Evolutionary conservation across 768 basidiomycete genomes (phyloP).

Genomic region (Atractiella rhizophila): DNA sequence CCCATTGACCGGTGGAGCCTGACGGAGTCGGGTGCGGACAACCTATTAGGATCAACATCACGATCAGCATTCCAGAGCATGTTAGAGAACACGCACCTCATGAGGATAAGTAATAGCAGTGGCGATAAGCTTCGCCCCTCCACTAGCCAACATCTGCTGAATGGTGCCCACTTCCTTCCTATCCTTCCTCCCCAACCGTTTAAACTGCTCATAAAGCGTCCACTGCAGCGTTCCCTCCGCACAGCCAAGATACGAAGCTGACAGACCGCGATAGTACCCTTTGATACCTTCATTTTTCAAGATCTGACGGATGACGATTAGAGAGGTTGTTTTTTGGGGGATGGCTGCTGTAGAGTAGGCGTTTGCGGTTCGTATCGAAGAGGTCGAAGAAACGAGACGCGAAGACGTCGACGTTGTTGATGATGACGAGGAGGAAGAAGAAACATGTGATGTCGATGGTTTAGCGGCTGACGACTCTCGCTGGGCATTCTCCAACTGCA

Average conservation of each 20-base stretch:
- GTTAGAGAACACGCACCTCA: constrained; percentile 35
- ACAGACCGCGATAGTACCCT: constrained; percentile 85
- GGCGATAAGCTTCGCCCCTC: constrained; percentile 76
- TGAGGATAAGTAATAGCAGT: constrained; percentile 93
- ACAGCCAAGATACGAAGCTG: constrained; percentile 82
- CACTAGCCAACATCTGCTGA: constrained; percentile 69
- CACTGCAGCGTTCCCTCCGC: constrained; percentile 93
- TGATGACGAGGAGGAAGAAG: background rate
- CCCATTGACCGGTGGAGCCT: constrained; percentile 52
- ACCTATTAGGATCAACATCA: constrained; percentile 30
- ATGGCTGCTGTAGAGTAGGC: constrained; percentile 11
- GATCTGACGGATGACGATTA: constrained; percentile 27
- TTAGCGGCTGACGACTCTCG: constrained; percentile 19
- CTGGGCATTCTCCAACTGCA: constrained; percentile 37
- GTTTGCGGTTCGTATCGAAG: constrained; percentile 1
- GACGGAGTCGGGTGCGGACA: constrained; percentile 68
- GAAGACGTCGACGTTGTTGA: constrained; percentile 10
- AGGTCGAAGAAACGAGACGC: constrained; percentile 7
- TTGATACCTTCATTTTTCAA: constrained; percentile 50
- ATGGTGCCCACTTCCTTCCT: constrained; percentile 37
- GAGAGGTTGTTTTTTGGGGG: background rate
- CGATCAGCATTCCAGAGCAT: background rate
- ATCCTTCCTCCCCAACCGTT: constrained; percentile 30
- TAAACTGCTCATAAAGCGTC: constrained; percentile 83
- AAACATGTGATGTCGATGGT: background rate